These are phyloP conservation scores for Pezicula rhizophila DNA, from an alignment of 2,329 filamentous ascomycete genomes.

Conservation along the genomic window DNA sequence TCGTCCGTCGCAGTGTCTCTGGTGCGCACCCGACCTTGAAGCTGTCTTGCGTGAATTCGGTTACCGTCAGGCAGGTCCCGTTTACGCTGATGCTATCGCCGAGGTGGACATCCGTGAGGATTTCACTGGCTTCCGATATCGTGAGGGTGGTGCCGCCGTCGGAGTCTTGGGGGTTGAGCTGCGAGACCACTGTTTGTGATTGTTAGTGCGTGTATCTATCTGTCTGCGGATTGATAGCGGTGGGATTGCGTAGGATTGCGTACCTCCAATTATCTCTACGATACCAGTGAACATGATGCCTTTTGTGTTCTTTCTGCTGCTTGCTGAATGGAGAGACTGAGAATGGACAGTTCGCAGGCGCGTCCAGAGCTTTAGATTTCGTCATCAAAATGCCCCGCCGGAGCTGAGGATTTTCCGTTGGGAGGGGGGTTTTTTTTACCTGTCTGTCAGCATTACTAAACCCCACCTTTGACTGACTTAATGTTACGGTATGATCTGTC, in stretches of 20 bases:
- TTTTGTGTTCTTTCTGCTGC: not conserved
- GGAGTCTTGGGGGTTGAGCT: slow-evolving; percentile 73
- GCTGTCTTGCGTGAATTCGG: slow-evolving; percentile 49
- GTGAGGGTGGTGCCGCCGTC: slow-evolving; percentile 87
- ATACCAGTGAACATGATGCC: slow-evolving; percentile 86
- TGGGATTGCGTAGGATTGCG: slow-evolving; percentile 30
- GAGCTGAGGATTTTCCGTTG: too few relatives aligned
- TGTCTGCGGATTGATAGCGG: not conserved
- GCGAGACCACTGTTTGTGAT: slow-evolving; percentile 64
- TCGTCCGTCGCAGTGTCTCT: slow-evolving; percentile 91
- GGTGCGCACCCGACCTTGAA: slow-evolving; percentile 95
- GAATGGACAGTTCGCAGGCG: too few relatives aligned
- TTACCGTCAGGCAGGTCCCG: slow-evolving; percentile 92
- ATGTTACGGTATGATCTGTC: too few relatives aligned
- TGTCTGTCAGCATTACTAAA: too few relatives aligned
- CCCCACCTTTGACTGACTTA: too few relatives aligned
- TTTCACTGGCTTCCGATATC: slow-evolving; percentile 63
- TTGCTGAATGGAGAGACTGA: too few relatives aligned
- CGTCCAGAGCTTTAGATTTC: too few relatives aligned
- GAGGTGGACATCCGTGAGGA: slow-evolving; percentile 76
- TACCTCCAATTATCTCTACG: slow-evolving; percentile 88
- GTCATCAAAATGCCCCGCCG: too few relatives aligned
- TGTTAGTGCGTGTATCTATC: slow-evolving; percentile 5
- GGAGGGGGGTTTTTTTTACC: too few relatives aligned
- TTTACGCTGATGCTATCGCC: slow-evolving; percentile 96